phyloP scores from a whole-genome alignment of 805 yeast species.

The Pichia gijzeniarum region DNA sequence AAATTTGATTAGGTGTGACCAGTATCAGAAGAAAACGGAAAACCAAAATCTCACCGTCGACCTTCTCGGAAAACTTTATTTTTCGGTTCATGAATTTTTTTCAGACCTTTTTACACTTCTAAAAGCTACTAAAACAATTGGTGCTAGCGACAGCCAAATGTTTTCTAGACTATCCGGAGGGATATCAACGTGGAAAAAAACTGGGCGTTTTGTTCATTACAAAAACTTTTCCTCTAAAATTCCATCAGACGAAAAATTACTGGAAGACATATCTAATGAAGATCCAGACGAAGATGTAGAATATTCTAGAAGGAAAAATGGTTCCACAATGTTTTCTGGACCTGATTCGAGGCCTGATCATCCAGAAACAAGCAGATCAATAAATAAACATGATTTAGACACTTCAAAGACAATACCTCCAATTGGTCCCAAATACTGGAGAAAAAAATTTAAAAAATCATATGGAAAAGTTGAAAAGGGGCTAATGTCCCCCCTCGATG shows the following conservation, averaged over 20 bases:
- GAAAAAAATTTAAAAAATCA: constrained; percentile 15
- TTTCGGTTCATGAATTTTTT: too few relatives aligned
- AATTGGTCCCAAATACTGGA: constrained; percentile 20
- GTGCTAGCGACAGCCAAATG: neutral
- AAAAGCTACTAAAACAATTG: too few relatives aligned
- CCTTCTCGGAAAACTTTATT: too few relatives aligned
- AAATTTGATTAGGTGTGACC: too few relatives aligned
- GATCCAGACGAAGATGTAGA: neutral
- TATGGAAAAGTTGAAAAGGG: constrained; percentile 17
- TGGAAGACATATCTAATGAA: constrained; percentile 12
- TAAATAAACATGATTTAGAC: neutral
- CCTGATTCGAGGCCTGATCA: neutral
- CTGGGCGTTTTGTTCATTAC: neutral
- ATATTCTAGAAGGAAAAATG: neutral
- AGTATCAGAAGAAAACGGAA: too few relatives aligned
- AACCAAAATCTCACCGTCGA: too few relatives aligned
- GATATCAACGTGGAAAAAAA: neutral
- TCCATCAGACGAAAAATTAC: constrained; percentile 15
- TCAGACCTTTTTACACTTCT: too few relatives aligned
- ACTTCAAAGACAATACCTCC: neutral
- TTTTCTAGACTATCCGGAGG: neutral
- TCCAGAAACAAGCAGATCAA: neutral
- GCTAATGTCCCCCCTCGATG: constrained; percentile 18
- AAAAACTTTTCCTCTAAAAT: constrained; percentile 1
- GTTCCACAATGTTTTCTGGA: neutral